Percentiles rank a stretch among this genome's conserved stretches.
Conservation (phyloP, 768 basidiomycete species). For the Austroboletus festivus region DNA sequence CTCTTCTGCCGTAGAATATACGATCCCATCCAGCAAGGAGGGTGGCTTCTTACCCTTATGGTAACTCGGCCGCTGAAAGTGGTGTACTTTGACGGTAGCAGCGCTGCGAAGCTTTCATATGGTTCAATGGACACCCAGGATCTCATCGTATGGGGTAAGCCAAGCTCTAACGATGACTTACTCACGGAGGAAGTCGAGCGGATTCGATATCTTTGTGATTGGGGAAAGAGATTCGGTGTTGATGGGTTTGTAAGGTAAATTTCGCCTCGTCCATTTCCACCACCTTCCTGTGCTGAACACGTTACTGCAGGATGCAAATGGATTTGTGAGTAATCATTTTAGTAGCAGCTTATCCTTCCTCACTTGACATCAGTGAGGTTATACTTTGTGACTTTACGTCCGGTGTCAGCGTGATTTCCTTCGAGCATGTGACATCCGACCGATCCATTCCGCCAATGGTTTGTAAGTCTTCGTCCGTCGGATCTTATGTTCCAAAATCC, state of each 20-base stretch:
- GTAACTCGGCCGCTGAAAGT: constrained; percentile 29
- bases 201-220: constrained; percentile 30
- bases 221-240: constrained; percentile 30
- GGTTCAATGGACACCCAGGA: constrained; percentile 37
- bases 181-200: constrained; percentile 21
- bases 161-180: constrained; percentile 18
- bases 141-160: constrained; percentile 30
- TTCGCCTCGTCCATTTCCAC: constrained; percentile 23
- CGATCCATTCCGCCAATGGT: no score
- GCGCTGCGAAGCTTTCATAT: constrained; percentile 1
- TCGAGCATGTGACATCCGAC: constrained; percentile 29
- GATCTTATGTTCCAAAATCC: not conserved
- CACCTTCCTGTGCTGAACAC: constrained; percentile 9
- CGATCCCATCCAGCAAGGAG: constrained; percentile 7
- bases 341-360: not conserved
- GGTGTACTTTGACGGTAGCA: constrained; percentile 28
- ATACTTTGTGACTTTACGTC: constrained; percentile 36
- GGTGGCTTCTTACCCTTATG: constrained; percentile 31
- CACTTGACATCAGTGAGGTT: constrained; percentile 48
- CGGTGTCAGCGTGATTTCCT: constrained; percentile 32
- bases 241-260: constrained; percentile 36
- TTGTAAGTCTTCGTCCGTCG: constrained; percentile 1
- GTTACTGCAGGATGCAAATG: constrained; percentile 44
- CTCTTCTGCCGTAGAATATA: constrained; percentile 37
- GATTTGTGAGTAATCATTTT: constrained; percentile 39